Percentiles rank a stretch among this genome's conserved stretches.
Evolutionary conservation across 1,284 basidiomycete species (phyloP).

Genomic region (Erythrobasidium hasegawianum): DNA sequence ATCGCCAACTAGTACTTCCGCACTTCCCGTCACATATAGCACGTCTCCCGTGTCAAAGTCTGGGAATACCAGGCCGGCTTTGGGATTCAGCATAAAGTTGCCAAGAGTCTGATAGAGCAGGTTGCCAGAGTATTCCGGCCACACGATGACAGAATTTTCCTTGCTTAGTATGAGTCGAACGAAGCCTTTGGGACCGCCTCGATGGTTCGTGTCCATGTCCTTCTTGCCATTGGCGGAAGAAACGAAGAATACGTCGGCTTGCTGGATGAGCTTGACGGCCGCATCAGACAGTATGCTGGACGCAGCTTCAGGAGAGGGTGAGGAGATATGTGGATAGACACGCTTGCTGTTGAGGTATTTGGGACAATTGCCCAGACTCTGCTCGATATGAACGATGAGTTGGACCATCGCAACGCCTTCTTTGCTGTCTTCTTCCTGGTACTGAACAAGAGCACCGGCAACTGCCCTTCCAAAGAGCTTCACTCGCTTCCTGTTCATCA

Average conservation of each 20-base stretch:
- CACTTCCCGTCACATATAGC: constrained; percentile 61
- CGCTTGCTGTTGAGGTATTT: constrained; percentile 30
- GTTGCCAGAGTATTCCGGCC: constrained; percentile 64
- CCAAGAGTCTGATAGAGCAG: constrained; percentile 61
- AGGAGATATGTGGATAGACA: constrained; percentile 9
- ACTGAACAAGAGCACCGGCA: constrained; percentile 17
- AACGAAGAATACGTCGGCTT: constrained; percentile 28
- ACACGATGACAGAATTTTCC: constrained; percentile 53
- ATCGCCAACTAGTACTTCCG: constrained; percentile 55
- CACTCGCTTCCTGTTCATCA: constrained; percentile 18
- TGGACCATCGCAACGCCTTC: constrained; percentile 4
- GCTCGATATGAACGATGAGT: constrained; percentile 24
- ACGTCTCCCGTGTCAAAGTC: constrained; percentile 58
- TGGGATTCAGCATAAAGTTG: constrained; percentile 54
- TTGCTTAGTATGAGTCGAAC: constrained; percentile 52
- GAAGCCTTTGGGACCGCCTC: constrained; percentile 61
- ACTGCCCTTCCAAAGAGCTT: constrained; percentile 29
- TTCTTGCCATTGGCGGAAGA: constrained; percentile 10
- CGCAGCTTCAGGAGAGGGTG: constrained; percentile 6
- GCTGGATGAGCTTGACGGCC: constrained; percentile 5
- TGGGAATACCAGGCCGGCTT: constrained; percentile 58
- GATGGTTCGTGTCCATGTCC: constrained; percentile 61
- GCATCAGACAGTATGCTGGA: constrained; percentile 7
- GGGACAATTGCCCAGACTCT: constrained; percentile 32
- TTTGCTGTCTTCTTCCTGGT: constrained; percentile 10